Percentiles rank a stretch among this genome's conserved stretches.
These are phyloP conservation scores for Gillenia trifoliata DNA, from an alignment of 306 rosid species.

Conservation along the genomic window DNA sequence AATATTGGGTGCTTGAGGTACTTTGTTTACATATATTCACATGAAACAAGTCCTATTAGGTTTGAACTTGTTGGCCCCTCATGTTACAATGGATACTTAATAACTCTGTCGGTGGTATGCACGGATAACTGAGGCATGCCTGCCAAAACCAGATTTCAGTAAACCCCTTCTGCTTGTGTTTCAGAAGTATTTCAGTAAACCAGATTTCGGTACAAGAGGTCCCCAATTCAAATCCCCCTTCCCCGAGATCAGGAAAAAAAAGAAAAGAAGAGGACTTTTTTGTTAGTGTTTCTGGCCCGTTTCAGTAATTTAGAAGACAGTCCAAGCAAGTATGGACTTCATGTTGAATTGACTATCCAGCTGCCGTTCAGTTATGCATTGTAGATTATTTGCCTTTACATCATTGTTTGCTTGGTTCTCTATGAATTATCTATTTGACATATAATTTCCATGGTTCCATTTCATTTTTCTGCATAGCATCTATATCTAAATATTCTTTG, in stretches of 20 bases:
- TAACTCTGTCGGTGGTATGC: no score
- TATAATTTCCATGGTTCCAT: not conserved
- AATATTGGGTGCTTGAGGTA: not conserved
- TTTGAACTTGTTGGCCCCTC: not conserved
- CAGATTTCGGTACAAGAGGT: not conserved
- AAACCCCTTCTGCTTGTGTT: not conserved
- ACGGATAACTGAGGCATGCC: not conserved
- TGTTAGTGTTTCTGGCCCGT: not conserved
- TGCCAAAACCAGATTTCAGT: not conserved
- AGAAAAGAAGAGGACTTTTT: no score
- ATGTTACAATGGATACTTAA: no score
- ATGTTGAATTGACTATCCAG: not conserved
- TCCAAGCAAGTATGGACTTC: not conserved
- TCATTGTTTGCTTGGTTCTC: not conserved
- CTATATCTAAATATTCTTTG: conserved; percentile 1
- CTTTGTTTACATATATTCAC: not conserved
- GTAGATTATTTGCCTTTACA: not conserved
- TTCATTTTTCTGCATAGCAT: not conserved
- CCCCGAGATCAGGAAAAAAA: not conserved
- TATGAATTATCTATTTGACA: not conserved
- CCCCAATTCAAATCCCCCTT: not conserved
- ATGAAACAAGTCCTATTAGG: not conserved
- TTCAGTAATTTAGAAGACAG: not conserved
- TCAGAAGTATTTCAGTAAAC: no score
- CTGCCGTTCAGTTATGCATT: not conserved